Evolutionary conservation across 2,329 filamentous ascomycete genomes (phyloP), one percentile per base, ranked within the genome.

Genomic region (Claviceps sorghi): DNA sequence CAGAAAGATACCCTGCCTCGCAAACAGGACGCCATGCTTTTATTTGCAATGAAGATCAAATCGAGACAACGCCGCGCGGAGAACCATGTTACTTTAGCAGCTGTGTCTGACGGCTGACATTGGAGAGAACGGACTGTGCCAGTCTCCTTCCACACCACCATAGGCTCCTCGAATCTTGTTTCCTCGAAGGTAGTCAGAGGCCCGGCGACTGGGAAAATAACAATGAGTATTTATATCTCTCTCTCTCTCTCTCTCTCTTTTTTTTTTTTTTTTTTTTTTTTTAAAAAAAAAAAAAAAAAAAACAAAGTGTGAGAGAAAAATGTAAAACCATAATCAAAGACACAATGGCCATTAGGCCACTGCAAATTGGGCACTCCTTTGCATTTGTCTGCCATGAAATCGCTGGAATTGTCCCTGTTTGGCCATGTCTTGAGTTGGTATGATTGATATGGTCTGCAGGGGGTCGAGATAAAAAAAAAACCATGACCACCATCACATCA

Each of bases 351-450:
- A 42, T 49, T 19, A 40, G 49, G 50, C 42, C 30, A 40, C 21
- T 49, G 38, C 22, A 49, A 17, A 36, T 29, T 34, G 19, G 38
- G 48, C 38, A n/a, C 38, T 13, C 13, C 26, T 49, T 26, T 11
- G 40, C 17, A 17, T 21, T 32, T 46, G 38, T 22, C 36, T 49
- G n/a, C 46, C 15, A 8, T 48, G 17, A 19, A 45, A 38, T 38
- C 21, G 22, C 22, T 48, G 42, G 44, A 52, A 5, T 32, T 29
- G 43, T 29, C 43, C 43, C 41, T 46, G 15, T 43, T 52, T 42
- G 51, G 41, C 38, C 38, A 29, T 52, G 38, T 52, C 45, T 36
- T 48, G 45, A 26, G 34, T 45, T 48, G 34, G 43, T 40, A n/a
- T 38, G 50, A 30, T 44, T 22, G n/a, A 32, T 47, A 30, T 38